A percentile compares a stretch with the other conserved stretches of the same genome.
These are phyloP conservation scores for Blepharisma japonicum DNA, from an alignment of 73 alveolate species.

Conservation along the genomic window DNA sequence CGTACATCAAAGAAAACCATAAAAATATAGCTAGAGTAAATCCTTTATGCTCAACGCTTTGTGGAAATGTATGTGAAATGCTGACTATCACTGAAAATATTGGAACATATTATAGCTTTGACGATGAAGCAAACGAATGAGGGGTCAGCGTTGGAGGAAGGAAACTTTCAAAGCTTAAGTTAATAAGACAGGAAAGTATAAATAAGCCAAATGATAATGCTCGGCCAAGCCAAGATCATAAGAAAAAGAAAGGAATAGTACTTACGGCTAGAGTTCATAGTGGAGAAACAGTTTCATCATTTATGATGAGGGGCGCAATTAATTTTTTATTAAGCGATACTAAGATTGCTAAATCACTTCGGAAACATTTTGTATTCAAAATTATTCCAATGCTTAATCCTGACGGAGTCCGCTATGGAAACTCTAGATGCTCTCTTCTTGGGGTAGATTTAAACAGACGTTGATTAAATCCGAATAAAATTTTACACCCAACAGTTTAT, in stretches of 20 bases:
- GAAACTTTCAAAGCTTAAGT: not conserved
- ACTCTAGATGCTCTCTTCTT: constrained; percentile 53
- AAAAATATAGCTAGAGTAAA: constrained; percentile 52
- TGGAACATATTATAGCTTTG: not conserved
- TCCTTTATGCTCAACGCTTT: constrained; percentile 73
- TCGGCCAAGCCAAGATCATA: constrained; percentile 7
- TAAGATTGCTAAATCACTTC: constrained; percentile 53
- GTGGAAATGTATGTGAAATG: constrained; percentile 58
- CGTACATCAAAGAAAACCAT: constrained; percentile 44
- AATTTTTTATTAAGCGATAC: constrained; percentile 65
- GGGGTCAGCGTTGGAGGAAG: constrained; percentile 11
- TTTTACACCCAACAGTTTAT: constrained; percentile 43
- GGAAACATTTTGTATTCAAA: constrained; percentile 86
- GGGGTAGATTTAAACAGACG: constrained; percentile 78
- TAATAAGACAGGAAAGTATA: constrained; percentile 21
- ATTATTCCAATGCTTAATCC: constrained; percentile 82
- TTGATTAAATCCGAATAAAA: constrained; percentile 46
- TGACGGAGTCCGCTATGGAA: constrained; percentile 81
- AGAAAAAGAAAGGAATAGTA: constrained; percentile 52
- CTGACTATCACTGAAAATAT: constrained; percentile 19
- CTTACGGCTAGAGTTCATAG: constrained; percentile 94
- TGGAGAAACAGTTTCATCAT: constrained; percentile 93
- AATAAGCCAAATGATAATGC: not conserved
- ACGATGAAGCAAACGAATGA: constrained; percentile 22
- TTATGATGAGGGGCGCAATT: constrained; percentile 90